Base-by-base conservation (phyloP, 306 rosid species). In the Rubus idaeus region DNA sequence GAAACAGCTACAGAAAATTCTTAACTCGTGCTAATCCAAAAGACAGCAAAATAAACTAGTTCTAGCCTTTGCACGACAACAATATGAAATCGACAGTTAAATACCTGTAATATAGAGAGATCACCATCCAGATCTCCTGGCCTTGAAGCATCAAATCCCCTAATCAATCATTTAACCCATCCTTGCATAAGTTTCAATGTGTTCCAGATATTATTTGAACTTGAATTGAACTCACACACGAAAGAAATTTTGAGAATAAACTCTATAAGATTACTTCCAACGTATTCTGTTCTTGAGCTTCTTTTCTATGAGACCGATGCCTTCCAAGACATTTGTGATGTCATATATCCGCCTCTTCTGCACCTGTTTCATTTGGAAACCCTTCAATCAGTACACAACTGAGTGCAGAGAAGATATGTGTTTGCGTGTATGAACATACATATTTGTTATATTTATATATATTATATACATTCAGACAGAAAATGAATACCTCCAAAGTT, bases 291-390 rank as follows among this genome's bases (percentile, higher is more conserved):
- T 96, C 84, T 96, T 96, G 67, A 92, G 87, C 79, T 89, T 96
- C 89, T 96, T 96, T 89, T 96, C 99, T 20, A 96, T 96, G 80
- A 96, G 99, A 77, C 97, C 99, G 82, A 96, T 88, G 87, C 99
- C 99, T 88, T 96, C 99, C 89, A 96, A 80, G 77, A 96, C 99
- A 80, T 96, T 96, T 71, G 99, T 96, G 71, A 96, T 96, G 87
- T 96, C 99, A 82, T 96, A 96, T 83, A 96, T 96, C 79, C 99
- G 90, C 82, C 99, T 92, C 89, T 96, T 96, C 79, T 96, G 98
- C 76, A 96, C 99, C 99, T 96, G 87, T 65, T 62, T 52, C 69
- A 80, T 73, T 69, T 68, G 52, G 67, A 81, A 71, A 71, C 56
- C 11, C n/a, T 56, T 39, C n/a, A 72, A 78, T 87, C 72, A 80